Conservation (phyloP, 768 basidiomycete species). For the Myochromella boudieri region DNA sequence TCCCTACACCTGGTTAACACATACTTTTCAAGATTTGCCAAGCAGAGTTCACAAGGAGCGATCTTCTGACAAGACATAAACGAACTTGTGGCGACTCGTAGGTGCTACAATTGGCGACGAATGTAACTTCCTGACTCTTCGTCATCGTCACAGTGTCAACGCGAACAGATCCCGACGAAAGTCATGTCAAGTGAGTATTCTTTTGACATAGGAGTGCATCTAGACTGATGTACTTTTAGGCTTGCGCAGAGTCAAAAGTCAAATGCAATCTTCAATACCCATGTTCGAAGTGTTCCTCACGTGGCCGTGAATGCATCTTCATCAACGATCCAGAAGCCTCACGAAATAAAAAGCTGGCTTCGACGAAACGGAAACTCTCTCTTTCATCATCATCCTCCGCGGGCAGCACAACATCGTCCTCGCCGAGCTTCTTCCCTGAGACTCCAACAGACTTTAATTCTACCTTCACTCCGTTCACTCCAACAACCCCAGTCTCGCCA, state of each 20-base stretch:
- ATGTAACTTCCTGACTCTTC: constrained; percentile 5
- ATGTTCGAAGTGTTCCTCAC: constrained; percentile 63
- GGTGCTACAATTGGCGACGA: constrained; percentile 27
- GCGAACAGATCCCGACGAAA: constrained; percentile 61
- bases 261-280: constrained; percentile 71
- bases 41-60: constrained; percentile 72
- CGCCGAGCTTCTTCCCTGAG: constrained; percentile 10
- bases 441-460: constrained; percentile 12
- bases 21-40: constrained; percentile 56
- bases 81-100: constrained; percentile 70
- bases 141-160: constrained; percentile 29
- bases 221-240: constrained; percentile 25
- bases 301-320: constrained; percentile 67
- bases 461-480: constrained; percentile 7
- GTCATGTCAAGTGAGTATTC: constrained; percentile 51
- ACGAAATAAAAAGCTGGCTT: constrained; percentile 35
- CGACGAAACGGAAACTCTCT: constrained; percentile 26
- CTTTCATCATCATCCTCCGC: constrained; percentile 31
- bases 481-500: constrained; percentile 10
- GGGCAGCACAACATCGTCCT: constrained; percentile 29
- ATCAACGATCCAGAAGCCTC: constrained; percentile 47
- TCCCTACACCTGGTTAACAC: constrained; percentile 13
- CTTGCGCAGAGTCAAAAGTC: constrained; percentile 75
- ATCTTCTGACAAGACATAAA: constrained; percentile 70
- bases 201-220: background rate